These are phyloP conservation scores for Butyriboletus regius DNA, from an alignment of 1,284 basidiomycete genomes.

Conservation along the genomic window DNA sequence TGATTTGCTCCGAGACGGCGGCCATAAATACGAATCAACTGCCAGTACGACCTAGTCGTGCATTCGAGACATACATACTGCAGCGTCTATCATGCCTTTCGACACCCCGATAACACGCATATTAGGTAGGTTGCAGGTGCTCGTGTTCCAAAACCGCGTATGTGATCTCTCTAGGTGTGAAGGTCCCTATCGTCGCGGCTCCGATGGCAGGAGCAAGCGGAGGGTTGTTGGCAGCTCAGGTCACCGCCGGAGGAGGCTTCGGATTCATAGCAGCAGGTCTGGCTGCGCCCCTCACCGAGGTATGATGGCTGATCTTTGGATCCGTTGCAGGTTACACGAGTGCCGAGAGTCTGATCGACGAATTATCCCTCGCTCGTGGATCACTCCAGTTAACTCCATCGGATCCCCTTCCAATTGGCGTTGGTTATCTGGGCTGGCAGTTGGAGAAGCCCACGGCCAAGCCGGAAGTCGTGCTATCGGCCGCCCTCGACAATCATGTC, in stretches of 20 bases:
- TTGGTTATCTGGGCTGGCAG: constrained; percentile 67
- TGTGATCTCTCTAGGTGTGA: constrained; percentile 36
- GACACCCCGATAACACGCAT: constrained; percentile 36
- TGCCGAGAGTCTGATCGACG: constrained; percentile 38
- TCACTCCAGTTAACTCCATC: constrained; percentile 31
- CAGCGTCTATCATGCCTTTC: constrained; percentile 20
- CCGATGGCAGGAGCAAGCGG: constrained; percentile 65
- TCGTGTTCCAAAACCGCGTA: neutral
- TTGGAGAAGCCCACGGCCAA: constrained; percentile 42
- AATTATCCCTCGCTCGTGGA: constrained; percentile 45
- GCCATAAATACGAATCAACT: neutral
- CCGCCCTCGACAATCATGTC: constrained; percentile 51
- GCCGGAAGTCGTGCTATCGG: constrained; percentile 36
- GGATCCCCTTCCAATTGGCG: constrained; percentile 52
- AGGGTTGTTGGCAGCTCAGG: constrained; percentile 55
- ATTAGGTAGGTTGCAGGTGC: constrained; percentile 22
- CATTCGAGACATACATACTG: too few species aligned
- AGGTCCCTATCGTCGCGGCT: constrained; percentile 53
- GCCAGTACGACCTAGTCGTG: neutral
- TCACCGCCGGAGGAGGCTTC: constrained; percentile 59
- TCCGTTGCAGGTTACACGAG: constrained; percentile 40
- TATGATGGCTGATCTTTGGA: constrained; percentile 1
- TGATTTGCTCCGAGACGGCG: neutral
- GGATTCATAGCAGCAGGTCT: constrained; percentile 60
- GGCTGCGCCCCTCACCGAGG: neutral